phyloP scores from a whole-genome alignment of 2,329 filamentous ascomycete genomes.

The Fusarium kyushuense region DNA sequence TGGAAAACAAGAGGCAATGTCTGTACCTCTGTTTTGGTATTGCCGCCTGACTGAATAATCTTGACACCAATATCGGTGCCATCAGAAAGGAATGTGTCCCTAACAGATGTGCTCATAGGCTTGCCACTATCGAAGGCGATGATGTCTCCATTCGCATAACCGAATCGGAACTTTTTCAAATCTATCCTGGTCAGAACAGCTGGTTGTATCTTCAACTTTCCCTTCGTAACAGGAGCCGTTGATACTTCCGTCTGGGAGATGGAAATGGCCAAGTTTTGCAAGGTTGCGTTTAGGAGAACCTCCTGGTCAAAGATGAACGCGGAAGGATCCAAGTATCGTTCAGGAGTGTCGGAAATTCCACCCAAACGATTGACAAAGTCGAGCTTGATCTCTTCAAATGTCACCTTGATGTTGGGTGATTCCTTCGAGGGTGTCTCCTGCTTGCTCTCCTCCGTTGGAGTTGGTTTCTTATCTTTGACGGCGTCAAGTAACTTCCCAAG shows the following conservation, averaged over 20 bases:
- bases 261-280: conserved; percentile 59
- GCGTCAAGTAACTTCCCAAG: conserved; percentile 62
- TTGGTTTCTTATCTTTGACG: conserved; percentile 50
- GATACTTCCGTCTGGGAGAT: conserved; percentile 41
- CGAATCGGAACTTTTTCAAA: conserved; percentile 70
- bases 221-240: conserved; percentile 18
- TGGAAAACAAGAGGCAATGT: conserved; percentile 82
- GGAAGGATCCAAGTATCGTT: conserved; percentile 58
- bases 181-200: conserved; percentile 56
- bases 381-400: conserved; percentile 63
- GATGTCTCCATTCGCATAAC: conserved; percentile 72
- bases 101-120: conserved; percentile 69
- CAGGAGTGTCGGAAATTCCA: conserved; percentile 64
- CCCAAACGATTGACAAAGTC: conserved; percentile 67
- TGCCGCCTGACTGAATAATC: conserved; percentile 59
- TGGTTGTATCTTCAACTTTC: conserved; percentile 45
- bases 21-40: conserved; percentile 71
- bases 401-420: conserved; percentile 58
- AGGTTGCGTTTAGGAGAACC: conserved; percentile 63
- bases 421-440: conserved; percentile 33
- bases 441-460: conserved; percentile 11
- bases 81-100: conserved; percentile 67
- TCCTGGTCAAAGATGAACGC: conserved; percentile 60
- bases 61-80: conserved; percentile 70
- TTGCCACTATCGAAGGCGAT: conserved; percentile 70